A percentile compares a stretch with the other conserved stretches of the same genome.
Conservation (phyloP, 139 green algal genomes). For the Coccomyxa sp. region DNA sequence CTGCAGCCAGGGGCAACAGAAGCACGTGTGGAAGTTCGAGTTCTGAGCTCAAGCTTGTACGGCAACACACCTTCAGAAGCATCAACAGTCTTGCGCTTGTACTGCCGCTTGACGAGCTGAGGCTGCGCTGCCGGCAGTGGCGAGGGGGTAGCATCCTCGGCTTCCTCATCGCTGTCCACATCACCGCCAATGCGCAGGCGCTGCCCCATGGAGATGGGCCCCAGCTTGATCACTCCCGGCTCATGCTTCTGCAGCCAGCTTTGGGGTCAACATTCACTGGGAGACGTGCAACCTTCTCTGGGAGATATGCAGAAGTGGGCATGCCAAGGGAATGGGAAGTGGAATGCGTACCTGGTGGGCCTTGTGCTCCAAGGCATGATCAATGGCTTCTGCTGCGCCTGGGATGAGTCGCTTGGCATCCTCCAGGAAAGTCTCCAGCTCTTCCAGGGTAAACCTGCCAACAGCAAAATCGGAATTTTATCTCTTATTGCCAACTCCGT, state of each 20-base stretch:
- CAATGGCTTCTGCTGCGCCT: slow-evolving; percentile 23
- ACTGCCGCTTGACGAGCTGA: neutral
- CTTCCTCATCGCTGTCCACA: neutral
- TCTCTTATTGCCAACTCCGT: neutral
- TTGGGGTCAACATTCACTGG: too few species aligned
- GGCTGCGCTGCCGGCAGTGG: neutral
- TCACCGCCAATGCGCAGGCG: neutral
- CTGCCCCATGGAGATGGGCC: neutral
- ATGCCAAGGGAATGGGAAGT: too few species aligned
- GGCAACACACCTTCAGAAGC: neutral
- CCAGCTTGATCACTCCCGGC: neutral
- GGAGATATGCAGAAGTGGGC: too few species aligned
- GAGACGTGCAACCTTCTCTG: too few species aligned
- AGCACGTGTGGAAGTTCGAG: neutral
- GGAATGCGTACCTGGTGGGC: neutral
- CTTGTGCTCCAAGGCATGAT: slow-evolving; percentile 17
- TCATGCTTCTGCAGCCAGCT: neutral
- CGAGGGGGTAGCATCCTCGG: neutral
- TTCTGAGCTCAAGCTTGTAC: neutral
- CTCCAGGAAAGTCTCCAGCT: slow-evolving; percentile 34
- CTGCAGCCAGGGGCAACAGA: neutral
- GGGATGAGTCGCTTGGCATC: slow-evolving; percentile 11
- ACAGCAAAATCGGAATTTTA: too few species aligned
- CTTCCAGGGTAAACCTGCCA: slow-evolving; percentile 26
- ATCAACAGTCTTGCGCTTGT: neutral